phyloP scores from a whole-genome alignment of 208 protist species.

The Wallacemonas sp. region DNA sequence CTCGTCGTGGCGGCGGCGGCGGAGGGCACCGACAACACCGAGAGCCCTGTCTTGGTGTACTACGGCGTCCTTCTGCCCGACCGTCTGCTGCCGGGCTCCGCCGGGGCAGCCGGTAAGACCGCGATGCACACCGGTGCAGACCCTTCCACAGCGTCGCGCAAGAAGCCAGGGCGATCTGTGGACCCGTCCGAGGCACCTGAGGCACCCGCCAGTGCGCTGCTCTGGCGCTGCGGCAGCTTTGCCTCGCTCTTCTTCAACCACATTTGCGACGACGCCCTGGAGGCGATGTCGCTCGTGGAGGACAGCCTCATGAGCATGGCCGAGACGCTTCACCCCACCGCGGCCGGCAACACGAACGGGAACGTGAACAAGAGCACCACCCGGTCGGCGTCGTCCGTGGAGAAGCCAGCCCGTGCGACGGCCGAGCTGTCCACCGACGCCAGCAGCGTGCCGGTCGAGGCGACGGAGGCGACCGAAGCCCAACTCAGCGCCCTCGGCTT shows the following conservation, averaged over 20 bases:
- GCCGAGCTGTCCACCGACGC: too few relatives aligned
- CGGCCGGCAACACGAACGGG: neutral
- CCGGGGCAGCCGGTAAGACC: neutral
- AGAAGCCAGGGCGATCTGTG: too few relatives aligned
- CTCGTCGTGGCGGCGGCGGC: conserved; percentile 49
- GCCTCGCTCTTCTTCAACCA: conserved; percentile 48
- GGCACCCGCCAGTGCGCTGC: neutral
- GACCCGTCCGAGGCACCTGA: neutral
- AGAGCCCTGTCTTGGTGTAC: conserved; percentile 48
- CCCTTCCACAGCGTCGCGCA: neutral
- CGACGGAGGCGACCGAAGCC: conserved; percentile 19
- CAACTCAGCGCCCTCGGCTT: conserved; percentile 39
- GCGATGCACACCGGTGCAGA: neutral
- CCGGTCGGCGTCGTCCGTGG: conserved; percentile 19
- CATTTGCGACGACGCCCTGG: conserved; percentile 69
- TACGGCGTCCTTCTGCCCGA: conserved; percentile 69
- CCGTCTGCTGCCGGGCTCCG: conserved; percentile 46
- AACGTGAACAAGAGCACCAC: neutral
- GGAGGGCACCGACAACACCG: conserved; percentile 39
- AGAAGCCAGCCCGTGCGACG: too few relatives aligned
- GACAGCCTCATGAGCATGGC: conserved; percentile 43
- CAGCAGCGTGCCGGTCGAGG: conserved; percentile 22
- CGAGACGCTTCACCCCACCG: conserved; percentile 2
- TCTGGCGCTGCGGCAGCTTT: conserved; percentile 38
- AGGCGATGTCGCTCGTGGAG: conserved; percentile 64